Evolutionary conservation across 495 filamentous ascomycete genomes (phyloP).

Genomic region (Tuber brumale): DNA sequence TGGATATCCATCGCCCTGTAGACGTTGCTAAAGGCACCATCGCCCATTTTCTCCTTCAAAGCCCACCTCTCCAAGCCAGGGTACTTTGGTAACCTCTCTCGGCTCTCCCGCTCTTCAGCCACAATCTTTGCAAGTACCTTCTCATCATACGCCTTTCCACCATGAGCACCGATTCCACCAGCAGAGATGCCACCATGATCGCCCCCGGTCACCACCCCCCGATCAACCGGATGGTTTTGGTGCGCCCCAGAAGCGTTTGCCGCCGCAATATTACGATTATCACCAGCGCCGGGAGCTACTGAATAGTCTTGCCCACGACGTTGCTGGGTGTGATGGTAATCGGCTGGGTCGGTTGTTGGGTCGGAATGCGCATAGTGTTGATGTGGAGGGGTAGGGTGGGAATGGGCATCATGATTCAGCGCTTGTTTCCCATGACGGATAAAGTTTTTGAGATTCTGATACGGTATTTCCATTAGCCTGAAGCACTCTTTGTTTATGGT

Average conservation of each 20-base stretch:
- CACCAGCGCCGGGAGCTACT: slow-evolving; percentile 47
- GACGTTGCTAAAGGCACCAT: slow-evolving; percentile 98
- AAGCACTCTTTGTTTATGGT: not conserved
- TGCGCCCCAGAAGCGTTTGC: slow-evolving; percentile 51
- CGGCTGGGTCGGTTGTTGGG: slow-evolving; percentile 46
- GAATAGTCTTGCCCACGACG: slow-evolving; percentile 51
- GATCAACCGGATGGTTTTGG: slow-evolving; percentile 46
- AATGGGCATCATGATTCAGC: slow-evolving; percentile 53
- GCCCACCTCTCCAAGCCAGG: slow-evolving; percentile 88
- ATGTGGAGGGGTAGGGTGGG: slow-evolving; percentile 50
- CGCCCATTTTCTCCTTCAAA: slow-evolving; percentile 94
- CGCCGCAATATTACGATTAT: slow-evolving; percentile 56
- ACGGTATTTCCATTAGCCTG: slow-evolving; percentile 42
- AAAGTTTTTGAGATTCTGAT: slow-evolving; percentile 88
- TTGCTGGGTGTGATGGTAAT: slow-evolving; percentile 46
- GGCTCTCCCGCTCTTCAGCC: slow-evolving; percentile 78
- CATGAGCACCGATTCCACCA: slow-evolving; percentile 40
- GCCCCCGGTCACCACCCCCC: slow-evolving; percentile 36
- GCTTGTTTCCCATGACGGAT: slow-evolving; percentile 96
- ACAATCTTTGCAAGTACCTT: slow-evolving; percentile 74
- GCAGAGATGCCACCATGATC: slow-evolving; percentile 25
- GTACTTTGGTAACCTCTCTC: slow-evolving; percentile 80
- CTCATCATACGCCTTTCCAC: slow-evolving; percentile 55
- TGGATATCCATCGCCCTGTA: slow-evolving; percentile 72
- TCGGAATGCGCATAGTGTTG: slow-evolving; percentile 54